phyloP scores from a whole-genome alignment of 2,329 filamentous ascomycete species.

The Trichoderma sp. region DNA sequence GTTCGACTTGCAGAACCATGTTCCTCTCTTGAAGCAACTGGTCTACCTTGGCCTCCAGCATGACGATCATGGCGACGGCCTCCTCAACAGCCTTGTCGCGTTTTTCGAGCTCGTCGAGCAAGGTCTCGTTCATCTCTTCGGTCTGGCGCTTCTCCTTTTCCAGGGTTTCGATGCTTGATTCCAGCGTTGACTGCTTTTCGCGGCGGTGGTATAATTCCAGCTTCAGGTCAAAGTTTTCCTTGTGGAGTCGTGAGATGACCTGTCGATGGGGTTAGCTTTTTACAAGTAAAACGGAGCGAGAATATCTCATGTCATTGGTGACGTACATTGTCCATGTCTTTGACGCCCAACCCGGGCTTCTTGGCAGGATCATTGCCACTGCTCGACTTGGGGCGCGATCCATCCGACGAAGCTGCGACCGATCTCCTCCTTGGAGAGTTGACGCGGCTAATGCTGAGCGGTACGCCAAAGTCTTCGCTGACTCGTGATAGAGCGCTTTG shows the following conservation, averaged over 20 bases:
- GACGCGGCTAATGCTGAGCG: conserved; percentile 42
- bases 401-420: conserved; percentile 35
- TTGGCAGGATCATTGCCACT: conserved; percentile 43
- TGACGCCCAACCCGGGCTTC: conserved; percentile 61
- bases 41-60: conserved; percentile 61
- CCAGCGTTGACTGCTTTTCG: conserved; percentile 62
- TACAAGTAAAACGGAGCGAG: background rate
- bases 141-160: conserved; percentile 56
- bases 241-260: conserved; percentile 68
- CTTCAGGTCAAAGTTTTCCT: conserved; percentile 77
- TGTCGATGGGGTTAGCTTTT: conserved; percentile 34
- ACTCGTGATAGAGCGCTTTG: conserved; percentile 38
- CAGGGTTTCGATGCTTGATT: conserved; percentile 58
- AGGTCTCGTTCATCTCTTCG: conserved; percentile 58
- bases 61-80: conserved; percentile 68
- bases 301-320: background rate
- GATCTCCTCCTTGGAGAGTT: conserved; percentile 44
- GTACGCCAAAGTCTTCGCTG: conserved; percentile 42
- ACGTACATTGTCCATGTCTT: conserved; percentile 67
- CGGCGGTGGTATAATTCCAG: conserved; percentile 70
- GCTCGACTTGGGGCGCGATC: conserved; percentile 48
- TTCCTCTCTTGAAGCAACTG: conserved; percentile 55
- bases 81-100: conserved; percentile 71
- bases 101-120: conserved; percentile 64
- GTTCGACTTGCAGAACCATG: conserved; percentile 55